phyloP scores from a whole-genome alignment of 1,284 basidiomycete genomes.

The Retiboletus flavoniger region DNA sequence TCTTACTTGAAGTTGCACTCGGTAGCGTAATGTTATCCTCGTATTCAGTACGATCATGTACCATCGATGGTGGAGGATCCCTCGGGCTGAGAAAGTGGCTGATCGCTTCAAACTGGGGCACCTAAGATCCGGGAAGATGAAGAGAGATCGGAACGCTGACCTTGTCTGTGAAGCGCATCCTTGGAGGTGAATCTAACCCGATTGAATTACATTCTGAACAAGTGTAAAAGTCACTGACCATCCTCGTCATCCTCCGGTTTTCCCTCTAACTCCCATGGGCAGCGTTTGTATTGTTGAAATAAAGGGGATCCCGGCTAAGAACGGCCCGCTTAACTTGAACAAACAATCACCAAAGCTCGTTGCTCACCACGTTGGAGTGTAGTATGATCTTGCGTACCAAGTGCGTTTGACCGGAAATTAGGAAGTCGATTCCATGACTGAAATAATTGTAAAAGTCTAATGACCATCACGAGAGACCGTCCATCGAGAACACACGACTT shows the following conservation, averaged over 20 bases:
- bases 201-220: slow-evolving; percentile 4
- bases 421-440: slow-evolving; percentile 82
- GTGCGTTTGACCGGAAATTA: slow-evolving; percentile 70
- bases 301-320: slow-evolving; percentile 78
- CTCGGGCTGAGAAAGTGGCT: slow-evolving; percentile 70
- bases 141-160: slow-evolving; percentile 36
- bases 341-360: neutral
- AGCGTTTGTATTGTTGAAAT: slow-evolving; percentile 86
- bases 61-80: slow-evolving; percentile 76
- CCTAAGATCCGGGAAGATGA: neutral
- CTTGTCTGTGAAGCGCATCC: slow-evolving; percentile 65
- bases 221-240: slow-evolving; percentile 40
- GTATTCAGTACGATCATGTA: slow-evolving; percentile 81
- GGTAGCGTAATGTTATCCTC: slow-evolving; percentile 73
- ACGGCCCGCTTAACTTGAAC: slow-evolving; percentile 1
- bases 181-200: slow-evolving; percentile 60
- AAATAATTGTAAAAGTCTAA: slow-evolving; percentile 92
- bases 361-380: slow-evolving; percentile 80
- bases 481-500: slow-evolving; percentile 17
- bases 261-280: slow-evolving; percentile 81
- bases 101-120: slow-evolving; percentile 64
- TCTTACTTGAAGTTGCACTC: slow-evolving; percentile 69
- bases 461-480: slow-evolving; percentile 11
- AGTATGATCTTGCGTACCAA: slow-evolving; percentile 81
- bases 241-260: slow-evolving; percentile 75